These are phyloP conservation scores for Porphyrellus cyaneotinctus DNA, from an alignment of 768 basidiomycete species.

Conservation along the genomic window DNA sequence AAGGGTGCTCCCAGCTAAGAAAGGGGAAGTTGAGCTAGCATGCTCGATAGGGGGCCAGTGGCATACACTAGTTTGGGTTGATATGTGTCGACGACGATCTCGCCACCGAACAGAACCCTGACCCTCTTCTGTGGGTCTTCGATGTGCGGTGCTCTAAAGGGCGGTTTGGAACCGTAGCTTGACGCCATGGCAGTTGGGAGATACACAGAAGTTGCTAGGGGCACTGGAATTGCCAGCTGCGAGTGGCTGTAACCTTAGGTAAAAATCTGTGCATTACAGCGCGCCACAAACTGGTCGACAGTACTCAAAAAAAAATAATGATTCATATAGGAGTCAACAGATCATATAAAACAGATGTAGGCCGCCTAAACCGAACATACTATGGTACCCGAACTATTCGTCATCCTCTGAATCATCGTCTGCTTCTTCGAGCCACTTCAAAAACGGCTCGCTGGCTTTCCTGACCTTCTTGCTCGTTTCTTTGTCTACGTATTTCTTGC, in stretches of 20 bases:
- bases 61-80: constrained; percentile 59
- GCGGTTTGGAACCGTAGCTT: constrained; percentile 21
- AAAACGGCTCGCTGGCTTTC: constrained; percentile 92
- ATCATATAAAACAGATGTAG: constrained; percentile 9
- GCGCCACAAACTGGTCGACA: no score
- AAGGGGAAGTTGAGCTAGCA: background rate
- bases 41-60: background rate
- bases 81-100: constrained; percentile 52
- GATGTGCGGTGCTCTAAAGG: constrained; percentile 42
- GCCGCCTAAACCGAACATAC: background rate
- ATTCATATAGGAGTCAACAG: constrained; percentile 8
- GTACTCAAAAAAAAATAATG: background rate
- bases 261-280: no score
- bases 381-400: constrained; percentile 12
- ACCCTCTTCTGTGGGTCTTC: constrained; percentile 50
- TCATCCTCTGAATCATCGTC: constrained; percentile 56
- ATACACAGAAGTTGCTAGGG: no score
- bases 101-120: constrained; percentile 49
- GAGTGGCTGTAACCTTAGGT: no score
- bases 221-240: no score
- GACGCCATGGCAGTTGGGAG: constrained; percentile 13
- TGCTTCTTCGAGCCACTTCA: constrained; percentile 93
- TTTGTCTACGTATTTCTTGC: constrained; percentile 94
- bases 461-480: constrained; percentile 94
- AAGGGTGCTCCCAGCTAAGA: constrained; percentile 52